Evolutionary conservation across 768 basidiomycete genomes (phyloP), one percentile per base, ranked within the genome.

Genomic region (Asterophora parasitica): DNA sequence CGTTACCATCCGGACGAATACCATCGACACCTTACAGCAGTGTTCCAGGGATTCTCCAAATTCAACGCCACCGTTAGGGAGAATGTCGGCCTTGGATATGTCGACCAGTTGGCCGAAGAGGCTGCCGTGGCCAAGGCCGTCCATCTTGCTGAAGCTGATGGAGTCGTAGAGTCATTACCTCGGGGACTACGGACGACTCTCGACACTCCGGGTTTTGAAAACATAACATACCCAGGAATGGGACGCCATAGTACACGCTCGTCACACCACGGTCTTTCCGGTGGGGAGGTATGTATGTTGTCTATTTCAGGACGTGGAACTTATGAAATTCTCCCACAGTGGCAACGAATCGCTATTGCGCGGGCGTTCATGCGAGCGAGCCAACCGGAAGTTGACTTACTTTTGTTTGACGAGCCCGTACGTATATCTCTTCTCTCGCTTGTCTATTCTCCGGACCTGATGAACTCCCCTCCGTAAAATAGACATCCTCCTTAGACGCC

Each of bases 401-500:
- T 93, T 27, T 65, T 93, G 34, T 86, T 93, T 59, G 92, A 94
- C 63, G 88, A 92, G 68, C 88, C 89, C 44, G 85, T 84, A 67
- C 60, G 82, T 60, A 40, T 28, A 44, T 15, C 33, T 28, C 20
- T 38, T 17, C 13, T 30, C 7, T 49, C 30, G 9, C 3, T 23
- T 23, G n/a, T n/a, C 23, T 3, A 50, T 37, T 43, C 42, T 51
- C 20, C n/a, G 27, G 28, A 27, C 20, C 17, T 13, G n/a, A 28
- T 43, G 13, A 17, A 41, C 30, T 32, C 47, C n/a, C 39, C 33
- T 34, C 26, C 43, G 47, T 32, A 47, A 34, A 43, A 16, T 61
- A 89, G 88, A 88, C 88, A 0, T 88, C 87, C 27, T 82, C 87
- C 4, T 73, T 91, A 46, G 88, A 91, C 53, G 80, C 86, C 15